Conservation (phyloP, 192 early-diverging fungal species). For the Thamnidium elegans region DNA sequence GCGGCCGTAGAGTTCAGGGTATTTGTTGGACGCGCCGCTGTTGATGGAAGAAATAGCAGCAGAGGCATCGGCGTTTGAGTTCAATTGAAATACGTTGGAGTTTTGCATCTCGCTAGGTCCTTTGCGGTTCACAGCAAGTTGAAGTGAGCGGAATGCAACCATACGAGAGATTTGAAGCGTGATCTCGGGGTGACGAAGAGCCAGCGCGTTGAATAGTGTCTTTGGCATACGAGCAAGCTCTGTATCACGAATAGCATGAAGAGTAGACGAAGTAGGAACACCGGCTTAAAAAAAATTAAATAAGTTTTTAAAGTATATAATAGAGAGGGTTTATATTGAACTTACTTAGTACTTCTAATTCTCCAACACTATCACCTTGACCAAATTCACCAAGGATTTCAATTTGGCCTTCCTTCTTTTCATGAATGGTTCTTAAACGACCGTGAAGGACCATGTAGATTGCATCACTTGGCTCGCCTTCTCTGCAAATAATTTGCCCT, state of each 20-base stretch:
- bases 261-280: constrained; percentile 70
- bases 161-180: constrained; percentile 89
- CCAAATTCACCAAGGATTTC: constrained; percentile 91
- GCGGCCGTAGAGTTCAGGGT: constrained; percentile 45
- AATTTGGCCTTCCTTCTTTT: constrained; percentile 61
- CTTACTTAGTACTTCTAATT: constrained; percentile 85
- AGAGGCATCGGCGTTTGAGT: not conserved
- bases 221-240: constrained; percentile 95
- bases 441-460: constrained; percentile 94
- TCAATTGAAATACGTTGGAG: not conserved
- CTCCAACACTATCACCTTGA: constrained; percentile 94
- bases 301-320: not conserved
- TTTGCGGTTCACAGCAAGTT: constrained; percentile 34
- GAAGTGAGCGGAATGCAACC: constrained; percentile 71
- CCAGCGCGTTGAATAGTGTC: constrained; percentile 90
- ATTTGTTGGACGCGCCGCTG: not conserved
- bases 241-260: constrained; percentile 97
- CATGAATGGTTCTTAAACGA: constrained; percentile 82
- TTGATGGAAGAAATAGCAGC: constrained; percentile 18
- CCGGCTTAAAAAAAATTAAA: constrained; percentile 37
- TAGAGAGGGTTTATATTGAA: not conserved
- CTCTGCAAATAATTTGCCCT: constrained; percentile 87
- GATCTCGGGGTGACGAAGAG: constrained; percentile 84
- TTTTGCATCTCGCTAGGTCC: not conserved
- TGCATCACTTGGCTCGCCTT: constrained; percentile 82